Conservation (phyloP, 2,329 filamentous ascomycete species). For the Paraconiothyrium brasiliense region DNA sequence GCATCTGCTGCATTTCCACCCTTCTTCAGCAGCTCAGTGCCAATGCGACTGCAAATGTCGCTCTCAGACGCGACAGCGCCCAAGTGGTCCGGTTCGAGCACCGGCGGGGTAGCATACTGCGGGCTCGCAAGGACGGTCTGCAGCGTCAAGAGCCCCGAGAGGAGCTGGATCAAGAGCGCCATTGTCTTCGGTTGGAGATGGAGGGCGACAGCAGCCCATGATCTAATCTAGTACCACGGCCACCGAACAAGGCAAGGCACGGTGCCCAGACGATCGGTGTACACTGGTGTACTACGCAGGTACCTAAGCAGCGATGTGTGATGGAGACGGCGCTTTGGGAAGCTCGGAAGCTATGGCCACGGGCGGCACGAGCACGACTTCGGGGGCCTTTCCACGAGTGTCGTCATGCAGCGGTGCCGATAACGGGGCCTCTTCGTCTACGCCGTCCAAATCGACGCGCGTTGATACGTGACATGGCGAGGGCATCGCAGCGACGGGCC, state of each 20-base stretch:
- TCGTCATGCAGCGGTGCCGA: background rate
- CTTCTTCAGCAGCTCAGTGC: slow-evolving; percentile 55
- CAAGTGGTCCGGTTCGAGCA: slow-evolving; percentile 36
- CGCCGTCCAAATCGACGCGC: background rate
- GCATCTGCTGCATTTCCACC: slow-evolving; percentile 64
- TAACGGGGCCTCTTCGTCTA: background rate
- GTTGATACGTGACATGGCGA: background rate
- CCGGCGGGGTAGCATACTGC: slow-evolving; percentile 24
- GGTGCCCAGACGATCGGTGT: background rate
- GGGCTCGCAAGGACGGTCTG: slow-evolving; percentile 33
- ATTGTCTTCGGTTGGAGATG: slow-evolving; percentile 28
- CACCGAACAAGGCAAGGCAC: slow-evolving; percentile 6
- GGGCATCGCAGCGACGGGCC: background rate
- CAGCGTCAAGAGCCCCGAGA: slow-evolving; percentile 39
- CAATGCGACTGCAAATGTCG: slow-evolving; percentile 57
- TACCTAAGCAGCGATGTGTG: background rate
- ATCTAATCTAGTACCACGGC: background rate
- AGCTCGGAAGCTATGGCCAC: slow-evolving; percentile 7
- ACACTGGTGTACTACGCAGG: background rate
- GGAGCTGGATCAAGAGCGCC: slow-evolving; percentile 32
- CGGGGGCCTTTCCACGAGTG: background rate
- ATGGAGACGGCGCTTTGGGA: background rate
- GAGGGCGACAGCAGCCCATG: slow-evolving; percentile 16
- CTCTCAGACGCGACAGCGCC: slow-evolving; percentile 60
- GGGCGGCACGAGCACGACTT: background rate